Evolutionary conservation across 2,329 filamentous ascomycete species (phyloP).

Genomic region (Cladophialophora bantiana): DNA sequence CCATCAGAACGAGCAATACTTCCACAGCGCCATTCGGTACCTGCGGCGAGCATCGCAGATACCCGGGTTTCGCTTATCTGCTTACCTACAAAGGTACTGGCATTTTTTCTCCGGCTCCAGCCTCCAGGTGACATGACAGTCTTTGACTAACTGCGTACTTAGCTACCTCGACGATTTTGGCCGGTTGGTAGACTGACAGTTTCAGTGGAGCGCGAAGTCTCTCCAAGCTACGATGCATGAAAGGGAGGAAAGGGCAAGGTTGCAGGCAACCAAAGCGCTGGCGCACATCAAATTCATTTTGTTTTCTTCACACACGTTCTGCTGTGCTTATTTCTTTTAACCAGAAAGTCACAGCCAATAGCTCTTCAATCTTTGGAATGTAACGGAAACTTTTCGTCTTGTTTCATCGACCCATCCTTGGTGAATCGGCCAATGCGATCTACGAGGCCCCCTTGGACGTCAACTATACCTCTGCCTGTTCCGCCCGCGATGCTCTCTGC

Average conservation of each 20-base stretch:
- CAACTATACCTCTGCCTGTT: neutral
- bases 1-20: constrained; percentile 54
- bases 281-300: constrained; percentile 2
- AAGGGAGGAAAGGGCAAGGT: neutral
- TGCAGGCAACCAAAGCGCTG: constrained; percentile 20
- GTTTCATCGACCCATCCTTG: neutral
- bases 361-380: neutral
- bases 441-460: neutral
- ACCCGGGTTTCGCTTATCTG: constrained; percentile 52
- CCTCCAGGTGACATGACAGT: neutral
- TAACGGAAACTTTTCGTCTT: neutral
- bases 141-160: constrained; percentile 8
- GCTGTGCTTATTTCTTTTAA: neutral
- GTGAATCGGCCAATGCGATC: neutral
- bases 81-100: constrained; percentile 56
- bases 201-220: neutral
- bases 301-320: neutral
- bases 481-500: neutral
- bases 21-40: constrained; percentile 55
- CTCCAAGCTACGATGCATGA: neutral
- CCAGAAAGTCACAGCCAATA: neutral
- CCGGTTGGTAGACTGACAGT: constrained; percentile 31
- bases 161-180: constrained; percentile 40
- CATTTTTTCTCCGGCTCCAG: neutral
- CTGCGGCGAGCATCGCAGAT: constrained; percentile 54